Conservation (phyloP, 805 yeast species). For the Candida ficus region DNA sequence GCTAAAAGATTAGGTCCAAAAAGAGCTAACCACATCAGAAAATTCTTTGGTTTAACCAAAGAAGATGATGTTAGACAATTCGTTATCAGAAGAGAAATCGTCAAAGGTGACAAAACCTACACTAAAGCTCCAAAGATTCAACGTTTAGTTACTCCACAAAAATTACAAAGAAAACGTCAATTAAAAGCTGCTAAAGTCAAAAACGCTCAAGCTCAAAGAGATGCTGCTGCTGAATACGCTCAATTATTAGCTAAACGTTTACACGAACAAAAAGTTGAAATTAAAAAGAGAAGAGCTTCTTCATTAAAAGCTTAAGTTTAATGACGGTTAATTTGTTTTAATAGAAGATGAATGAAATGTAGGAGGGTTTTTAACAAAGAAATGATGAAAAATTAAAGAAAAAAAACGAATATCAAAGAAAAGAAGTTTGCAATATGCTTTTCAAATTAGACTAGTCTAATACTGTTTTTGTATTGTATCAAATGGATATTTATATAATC, state of each 20-base stretch:
- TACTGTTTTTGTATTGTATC: constrained; percentile 6
- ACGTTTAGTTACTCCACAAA: constrained; percentile 98
- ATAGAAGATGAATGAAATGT: neutral
- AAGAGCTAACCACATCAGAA: constrained; percentile 99
- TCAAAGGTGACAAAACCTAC: constrained; percentile 97
- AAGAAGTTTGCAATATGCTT: constrained; percentile 5
- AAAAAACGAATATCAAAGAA: constrained; percentile 1
- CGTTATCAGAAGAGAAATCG: constrained; percentile 97
- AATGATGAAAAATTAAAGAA: constrained; percentile 5
- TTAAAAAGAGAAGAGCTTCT: constrained; percentile 99
- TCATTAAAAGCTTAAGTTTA: constrained; percentile 76
- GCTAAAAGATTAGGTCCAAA: constrained; percentile 99
- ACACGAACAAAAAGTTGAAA: constrained; percentile 96
- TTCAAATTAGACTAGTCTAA: constrained; percentile 3
- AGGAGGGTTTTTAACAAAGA: constrained; percentile 2
- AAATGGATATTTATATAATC: constrained; percentile 8
- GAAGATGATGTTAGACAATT: constrained; percentile 85
- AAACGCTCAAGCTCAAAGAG: constrained; percentile 98
- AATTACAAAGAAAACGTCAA: constrained; percentile 98
- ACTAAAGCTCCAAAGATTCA: constrained; percentile 99
- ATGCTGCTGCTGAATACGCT: constrained; percentile 99
- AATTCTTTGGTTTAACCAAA: constrained; percentile 95
- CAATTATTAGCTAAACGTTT: constrained; percentile 97
- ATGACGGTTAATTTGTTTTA: constrained; percentile 21
- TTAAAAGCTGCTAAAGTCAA: constrained; percentile 88